Conservation (phyloP, 1,284 basidiomycete genomes). For the Sanghuangporus baumii region DNA sequence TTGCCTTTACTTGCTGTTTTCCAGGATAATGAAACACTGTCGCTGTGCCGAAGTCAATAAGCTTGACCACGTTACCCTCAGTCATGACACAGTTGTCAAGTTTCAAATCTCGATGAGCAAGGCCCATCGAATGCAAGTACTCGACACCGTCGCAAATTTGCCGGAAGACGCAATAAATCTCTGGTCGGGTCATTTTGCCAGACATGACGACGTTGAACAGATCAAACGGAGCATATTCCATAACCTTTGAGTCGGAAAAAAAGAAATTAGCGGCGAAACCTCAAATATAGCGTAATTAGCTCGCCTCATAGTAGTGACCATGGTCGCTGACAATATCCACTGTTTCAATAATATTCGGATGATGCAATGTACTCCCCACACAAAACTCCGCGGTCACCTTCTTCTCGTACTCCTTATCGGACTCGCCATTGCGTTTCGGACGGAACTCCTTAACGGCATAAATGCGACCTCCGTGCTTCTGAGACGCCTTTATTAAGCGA, state of each 20-base stretch:
- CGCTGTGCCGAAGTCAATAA: conserved; percentile 99
- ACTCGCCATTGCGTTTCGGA: conserved; percentile 81
- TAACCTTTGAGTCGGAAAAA: conserved; percentile 56
- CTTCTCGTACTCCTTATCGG: conserved; percentile 97
- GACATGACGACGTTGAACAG: conserved; percentile 99
- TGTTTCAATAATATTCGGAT: conserved; percentile 97
- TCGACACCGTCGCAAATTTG: conserved; percentile 98
- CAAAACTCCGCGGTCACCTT: conserved; percentile 99
- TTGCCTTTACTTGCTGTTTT: conserved; percentile 73
- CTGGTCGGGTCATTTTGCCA: conserved; percentile 95
- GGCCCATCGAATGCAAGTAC: conserved; percentile 95
- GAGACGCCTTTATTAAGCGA: conserved; percentile 84
- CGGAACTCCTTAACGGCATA: conserved; percentile 99
- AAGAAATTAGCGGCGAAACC: conserved; percentile 15
- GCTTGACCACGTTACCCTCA: conserved; percentile 87
- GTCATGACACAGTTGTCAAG: conserved; percentile 99
- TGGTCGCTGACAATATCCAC: conserved; percentile 98
- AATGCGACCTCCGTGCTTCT: conserved; percentile 74
- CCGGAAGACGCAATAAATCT: conserved; percentile 98
- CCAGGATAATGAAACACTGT: conserved; percentile 99
- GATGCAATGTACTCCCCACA: conserved; percentile 91
- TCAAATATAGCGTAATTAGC: conserved; percentile 17
- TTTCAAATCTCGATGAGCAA: conserved; percentile 98
- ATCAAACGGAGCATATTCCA: conserved; percentile 99
- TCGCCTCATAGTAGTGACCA: conserved; percentile 96